Evolutionary conservation across 2,329 filamentous ascomycete species (phyloP).

Genomic region (Biscogniauxia sp.): DNA sequence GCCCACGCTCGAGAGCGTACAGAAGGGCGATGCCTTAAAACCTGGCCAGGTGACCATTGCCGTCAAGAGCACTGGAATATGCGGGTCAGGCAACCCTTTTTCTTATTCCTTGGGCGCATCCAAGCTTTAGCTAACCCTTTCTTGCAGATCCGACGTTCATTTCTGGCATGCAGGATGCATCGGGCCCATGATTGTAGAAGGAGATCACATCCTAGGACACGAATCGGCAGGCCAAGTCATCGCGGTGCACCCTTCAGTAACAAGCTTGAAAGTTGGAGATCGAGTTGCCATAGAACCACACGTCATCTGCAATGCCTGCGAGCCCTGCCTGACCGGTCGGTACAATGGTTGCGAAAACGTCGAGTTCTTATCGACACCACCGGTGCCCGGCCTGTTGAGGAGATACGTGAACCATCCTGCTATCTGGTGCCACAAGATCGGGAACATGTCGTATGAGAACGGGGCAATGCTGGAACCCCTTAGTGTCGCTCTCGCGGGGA

Average conservation of each 20-base stretch:
- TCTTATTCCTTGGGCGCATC: not conserved
- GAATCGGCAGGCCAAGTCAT: constrained; percentile 86
- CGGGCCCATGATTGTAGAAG: constrained; percentile 89
- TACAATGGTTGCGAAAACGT: constrained; percentile 94
- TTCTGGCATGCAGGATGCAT: constrained; percentile 97
- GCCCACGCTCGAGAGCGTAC: constrained; percentile 72
- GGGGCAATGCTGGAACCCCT: constrained; percentile 89
- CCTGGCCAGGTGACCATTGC: constrained; percentile 83
- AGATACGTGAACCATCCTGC: constrained; percentile 95
- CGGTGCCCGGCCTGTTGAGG: constrained; percentile 80
- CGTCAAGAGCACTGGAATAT: constrained; percentile 93
- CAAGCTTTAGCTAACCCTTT: constrained; percentile 14
- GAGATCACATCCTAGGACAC: constrained; percentile 89
- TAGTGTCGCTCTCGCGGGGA: constrained; percentile 81
- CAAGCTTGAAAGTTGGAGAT: constrained; percentile 75
- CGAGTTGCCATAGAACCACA: constrained; percentile 93
- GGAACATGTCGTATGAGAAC: constrained; percentile 86
- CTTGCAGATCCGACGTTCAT: constrained; percentile 79
- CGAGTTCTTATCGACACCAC: constrained; percentile 85
- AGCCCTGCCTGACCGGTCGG: constrained; percentile 84
- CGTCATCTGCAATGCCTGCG: constrained; percentile 86
- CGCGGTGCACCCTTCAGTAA: constrained; percentile 78
- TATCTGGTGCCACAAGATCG: constrained; percentile 94
- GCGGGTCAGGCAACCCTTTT: constrained; percentile 59
- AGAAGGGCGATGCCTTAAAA: constrained; percentile 65